These are phyloP conservation scores for Tetrastigma voinierianum DNA, from an alignment of 164 flowering plant species.

Conservation along the genomic window DNA sequence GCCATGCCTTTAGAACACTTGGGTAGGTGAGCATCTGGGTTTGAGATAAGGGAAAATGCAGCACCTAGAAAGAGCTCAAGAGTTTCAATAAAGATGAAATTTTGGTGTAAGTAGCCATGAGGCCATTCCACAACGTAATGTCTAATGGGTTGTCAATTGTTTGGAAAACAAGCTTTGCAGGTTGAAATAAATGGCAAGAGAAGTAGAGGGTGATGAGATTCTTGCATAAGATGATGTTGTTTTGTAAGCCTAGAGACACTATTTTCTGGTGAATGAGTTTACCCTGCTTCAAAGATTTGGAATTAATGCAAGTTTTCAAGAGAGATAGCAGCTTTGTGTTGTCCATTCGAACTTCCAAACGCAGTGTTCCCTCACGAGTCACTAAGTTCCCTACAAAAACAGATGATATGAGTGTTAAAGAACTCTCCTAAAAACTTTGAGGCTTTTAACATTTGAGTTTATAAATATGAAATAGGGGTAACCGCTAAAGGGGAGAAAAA, in stretches of 20 bases:
- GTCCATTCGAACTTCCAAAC: constrained; percentile 27
- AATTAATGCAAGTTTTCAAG: constrained; percentile 19
- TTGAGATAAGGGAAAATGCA: constrained; percentile 27
- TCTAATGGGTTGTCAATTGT: constrained; percentile 43
- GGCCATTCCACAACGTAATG: constrained; percentile 61
- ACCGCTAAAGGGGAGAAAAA: too few species aligned
- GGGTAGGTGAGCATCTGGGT: constrained; percentile 67
- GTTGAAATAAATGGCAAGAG: constrained; percentile 36
- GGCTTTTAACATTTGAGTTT: too few species aligned
- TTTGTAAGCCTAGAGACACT: constrained; percentile 35
- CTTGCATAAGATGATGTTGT: constrained; percentile 44
- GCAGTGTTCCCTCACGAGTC: not conserved
- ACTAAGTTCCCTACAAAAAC: too few species aligned
- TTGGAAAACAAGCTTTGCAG: constrained; percentile 48
- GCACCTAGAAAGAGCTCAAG: constrained; percentile 38
- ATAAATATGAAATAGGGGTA: too few species aligned
- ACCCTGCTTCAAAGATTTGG: constrained; percentile 28
- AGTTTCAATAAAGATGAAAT: constrained; percentile 46
- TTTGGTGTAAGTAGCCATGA: constrained; percentile 54
- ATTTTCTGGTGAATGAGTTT: constrained; percentile 46
- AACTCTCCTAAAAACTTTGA: too few species aligned
- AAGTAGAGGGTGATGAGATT: constrained; percentile 55
- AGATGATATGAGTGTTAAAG: too few species aligned
- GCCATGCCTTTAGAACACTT: constrained; percentile 61
- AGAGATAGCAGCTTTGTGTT: constrained; percentile 20